Base-by-base conservation (phyloP, 768 basidiomycete species). In the Scleroderma bovista region DNA sequence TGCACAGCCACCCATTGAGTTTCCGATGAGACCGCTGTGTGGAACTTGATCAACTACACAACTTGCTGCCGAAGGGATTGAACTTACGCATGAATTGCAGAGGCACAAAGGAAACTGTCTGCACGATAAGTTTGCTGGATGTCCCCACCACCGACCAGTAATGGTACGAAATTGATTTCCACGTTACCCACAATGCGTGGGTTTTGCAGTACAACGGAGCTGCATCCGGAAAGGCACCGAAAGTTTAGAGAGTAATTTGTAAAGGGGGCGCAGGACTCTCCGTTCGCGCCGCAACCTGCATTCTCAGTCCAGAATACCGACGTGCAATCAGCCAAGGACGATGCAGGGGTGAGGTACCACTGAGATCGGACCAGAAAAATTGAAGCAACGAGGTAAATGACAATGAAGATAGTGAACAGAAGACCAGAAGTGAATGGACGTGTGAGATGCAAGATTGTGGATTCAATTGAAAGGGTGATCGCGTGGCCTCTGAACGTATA, bases 91-190 rank as follows among this genome's bases (percentile, higher is more conserved):
- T 93, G 90, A 36, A 84, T 73, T 36, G 88, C 91, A 37, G 91
- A 83, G 37, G 88, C 81, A 63, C 92, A 93, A 33, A 93, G 79
- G 63, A 93, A 93, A 49, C 76, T 82, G 63, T 93, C 92, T 2
- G 82, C 88, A 60, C 92, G 77, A 60, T 93, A 93, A 4, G 89
- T 92, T 36, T 62, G 61, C 42, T 81, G 73, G 1, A 53, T 53
- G 67, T 91, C 89, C 2, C 90, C 88, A 16, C 92, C 92, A n/a
- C 92, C 91, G 2, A 93, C 85, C 42, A 93, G 74, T 20, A 93
- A 72, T 7, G 90, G 88, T 19, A 79, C 75, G 56, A 80, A 88
- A 41, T 78, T 79, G 32, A 84, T 73, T 53, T 83, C 72, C 48
- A 79, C 67, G 44, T 79, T 65, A 20, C 92, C 91, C 22, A 94